A percentile compares a stretch with the other conserved stretches of the same genome.
Evolutionary conservation across 768 basidiomycete species (phyloP).

Genomic region (Rhizopogon sp.): DNA sequence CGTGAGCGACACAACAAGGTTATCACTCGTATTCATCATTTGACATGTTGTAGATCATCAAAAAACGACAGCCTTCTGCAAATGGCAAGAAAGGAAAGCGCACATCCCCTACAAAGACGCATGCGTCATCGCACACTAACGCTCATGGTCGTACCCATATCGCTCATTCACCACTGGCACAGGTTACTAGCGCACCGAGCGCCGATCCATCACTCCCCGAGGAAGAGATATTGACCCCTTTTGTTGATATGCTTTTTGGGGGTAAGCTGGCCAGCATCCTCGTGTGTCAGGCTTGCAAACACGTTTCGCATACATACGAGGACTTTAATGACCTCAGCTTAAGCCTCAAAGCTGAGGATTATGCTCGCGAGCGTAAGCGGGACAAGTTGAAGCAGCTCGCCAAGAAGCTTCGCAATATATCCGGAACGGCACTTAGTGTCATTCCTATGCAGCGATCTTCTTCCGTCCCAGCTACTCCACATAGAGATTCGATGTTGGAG

Average conservation of each 20-base stretch:
- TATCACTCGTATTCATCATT: background rate
- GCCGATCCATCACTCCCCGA: slow-evolving; percentile 19
- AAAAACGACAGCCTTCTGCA: slow-evolving; percentile 55
- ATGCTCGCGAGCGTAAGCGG: slow-evolving; percentile 65
- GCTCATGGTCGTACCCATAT: background rate
- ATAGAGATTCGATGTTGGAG: slow-evolving; percentile 27
- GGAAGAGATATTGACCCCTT: slow-evolving; percentile 55
- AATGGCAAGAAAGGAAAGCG: slow-evolving; percentile 26
- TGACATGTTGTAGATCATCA: slow-evolving; percentile 58
- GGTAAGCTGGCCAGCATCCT: slow-evolving; percentile 87
- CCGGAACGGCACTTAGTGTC: slow-evolving; percentile 19
- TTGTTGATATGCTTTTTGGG: slow-evolving; percentile 88
- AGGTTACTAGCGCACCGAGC: background rate
- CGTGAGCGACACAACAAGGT: slow-evolving; percentile 36
- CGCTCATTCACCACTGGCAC: background rate
- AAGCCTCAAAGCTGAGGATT: slow-evolving; percentile 81
- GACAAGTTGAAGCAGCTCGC: slow-evolving; percentile 75
- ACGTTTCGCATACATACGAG: slow-evolving; percentile 88
- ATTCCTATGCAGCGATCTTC: slow-evolving; percentile 45
- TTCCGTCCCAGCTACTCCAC: slow-evolving; percentile 48
- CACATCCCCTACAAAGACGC: background rate
- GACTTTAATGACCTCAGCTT: slow-evolving; percentile 93
- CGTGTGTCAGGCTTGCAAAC: slow-evolving; percentile 92
- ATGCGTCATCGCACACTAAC: background rate
- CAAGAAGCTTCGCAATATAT: slow-evolving; percentile 49